Evolutionary conservation across 331 rosid genomes (phyloP), one percentile per base, ranked within the genome.

Genomic region (Prunus yedoensis): DNA sequence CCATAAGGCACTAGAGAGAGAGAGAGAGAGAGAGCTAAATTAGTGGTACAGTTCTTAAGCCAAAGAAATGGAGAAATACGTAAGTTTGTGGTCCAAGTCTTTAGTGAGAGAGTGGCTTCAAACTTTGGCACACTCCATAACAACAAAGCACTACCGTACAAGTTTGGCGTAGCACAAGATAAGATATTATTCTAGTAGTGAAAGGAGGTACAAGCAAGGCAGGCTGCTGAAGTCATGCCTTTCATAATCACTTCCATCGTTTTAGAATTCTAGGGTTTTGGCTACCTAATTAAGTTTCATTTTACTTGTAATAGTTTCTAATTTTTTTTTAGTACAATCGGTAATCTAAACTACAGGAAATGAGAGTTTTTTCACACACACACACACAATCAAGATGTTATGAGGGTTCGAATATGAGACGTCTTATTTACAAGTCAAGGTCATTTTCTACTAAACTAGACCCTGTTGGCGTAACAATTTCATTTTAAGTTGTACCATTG

Each of bases 211-310:
- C 58, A 17, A 21, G 56, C 47, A 38, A 27, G 11, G 11, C n/a
- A 13, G 70, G 47, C 63, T 43, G 77, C 66, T 76, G 45, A 72
- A 68, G 79, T 77, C 85, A 77, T 51, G 67, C 78, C 71, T 77
- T 20, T 52, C 82, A 68, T 77, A 67, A 77, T 38, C 63, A 50
- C 25, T 66, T 73, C 69, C 80, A n/a, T 20, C 38, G 13, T 51
- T 51, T 16, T 51, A 15, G 4, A 51, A 14, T 16, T 1, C 6
- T 16, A 30, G 47, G 46, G 28, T 38, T 38, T 38, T 65, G 70
- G 51, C 25, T 38, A 5, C 17, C 51, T 21, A 20, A 66, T 66
- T 64, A 10, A n/a, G 7, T 30, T 63, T 63, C 12, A 32, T 30
- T 62, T 62, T 32, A 25, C 5, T 60, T 14, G n/a, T 9, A 5